A percentile compares a stretch with the other conserved stretches of the same genome.
Evolutionary conservation across 225 moss, liverwort and hornwort genomes (phyloP).

Genomic region (Bryoerythrophyllum caledonicum): DNA sequence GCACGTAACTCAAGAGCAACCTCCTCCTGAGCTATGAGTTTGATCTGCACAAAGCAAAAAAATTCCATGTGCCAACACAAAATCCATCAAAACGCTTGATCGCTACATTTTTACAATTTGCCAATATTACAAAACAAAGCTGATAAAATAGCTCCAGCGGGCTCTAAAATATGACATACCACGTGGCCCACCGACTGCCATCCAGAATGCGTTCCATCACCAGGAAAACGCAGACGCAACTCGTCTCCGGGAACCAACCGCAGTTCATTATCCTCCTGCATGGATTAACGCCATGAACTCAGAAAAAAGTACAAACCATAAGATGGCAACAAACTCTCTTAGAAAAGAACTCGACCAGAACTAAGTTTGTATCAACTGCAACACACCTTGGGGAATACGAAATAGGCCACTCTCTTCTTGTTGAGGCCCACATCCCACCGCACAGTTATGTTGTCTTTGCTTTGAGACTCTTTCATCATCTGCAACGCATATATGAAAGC

Average conservation of each 20-base stretch:
- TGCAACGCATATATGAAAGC: constrained; percentile 25
- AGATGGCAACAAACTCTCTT: not conserved
- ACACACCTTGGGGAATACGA: constrained; percentile 77
- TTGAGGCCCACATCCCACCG: constrained; percentile 87
- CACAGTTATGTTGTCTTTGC: constrained; percentile 82
- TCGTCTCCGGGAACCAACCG: constrained; percentile 86
- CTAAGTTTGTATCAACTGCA: not conserved
- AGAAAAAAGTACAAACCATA: not conserved
- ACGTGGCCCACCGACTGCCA: constrained; percentile 94
- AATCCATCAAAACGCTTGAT: not conserved
- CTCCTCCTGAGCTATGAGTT: constrained; percentile 83
- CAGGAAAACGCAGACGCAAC: constrained; percentile 64
- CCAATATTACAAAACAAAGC: not conserved
- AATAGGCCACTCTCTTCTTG: constrained; percentile 81
- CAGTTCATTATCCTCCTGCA: constrained; percentile 87
- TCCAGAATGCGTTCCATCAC: constrained; percentile 76
- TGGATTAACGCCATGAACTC: not conserved
- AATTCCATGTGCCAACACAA: not conserved
- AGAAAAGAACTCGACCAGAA: not conserved
- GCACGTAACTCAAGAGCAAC: constrained; percentile 83
- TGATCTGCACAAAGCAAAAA: constrained; percentile 53
- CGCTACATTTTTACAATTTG: not conserved
- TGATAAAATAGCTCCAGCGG: not conserved
- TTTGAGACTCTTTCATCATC: constrained; percentile 96
- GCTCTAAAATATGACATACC: constrained; percentile 33